Evolutionary conservation across 2,329 filamentous ascomycete genomes (phyloP).

Genomic region (Aschersonia sp.): DNA sequence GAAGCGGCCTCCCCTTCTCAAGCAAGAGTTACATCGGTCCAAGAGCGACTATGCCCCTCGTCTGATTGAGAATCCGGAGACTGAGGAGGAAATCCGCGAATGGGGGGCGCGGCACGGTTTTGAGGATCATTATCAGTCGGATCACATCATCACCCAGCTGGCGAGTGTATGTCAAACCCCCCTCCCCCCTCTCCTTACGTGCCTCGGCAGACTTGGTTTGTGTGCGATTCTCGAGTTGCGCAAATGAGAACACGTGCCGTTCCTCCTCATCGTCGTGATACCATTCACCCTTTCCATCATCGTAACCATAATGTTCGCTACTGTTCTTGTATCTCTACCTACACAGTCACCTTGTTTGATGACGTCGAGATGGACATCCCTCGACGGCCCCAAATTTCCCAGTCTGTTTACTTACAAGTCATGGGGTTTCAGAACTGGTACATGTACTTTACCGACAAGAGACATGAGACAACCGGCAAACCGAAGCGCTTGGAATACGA

Average conservation of each 20-base stretch:
- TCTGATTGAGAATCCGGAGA: conserved; percentile 24
- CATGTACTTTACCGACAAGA: conserved; percentile 99
- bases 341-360: too few relatives aligned
- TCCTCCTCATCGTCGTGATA: conserved; percentile 2
- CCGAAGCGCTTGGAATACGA: conserved; percentile 53
- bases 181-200: neutral
- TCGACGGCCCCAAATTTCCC: neutral
- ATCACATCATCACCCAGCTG: conserved; percentile 74
- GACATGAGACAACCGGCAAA: conserved; percentile 86
- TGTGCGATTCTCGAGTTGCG: conserved; percentile 1
- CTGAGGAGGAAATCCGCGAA: conserved; percentile 29
- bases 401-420: neutral
- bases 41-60: conserved; percentile 39
- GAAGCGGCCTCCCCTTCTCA: conserved; percentile 19
- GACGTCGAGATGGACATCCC: neutral
- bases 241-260: conserved; percentile 2
- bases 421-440: conserved; percentile 64
- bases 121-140: conserved; percentile 81
- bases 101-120: conserved; percentile 69
- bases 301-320: too few relatives aligned
- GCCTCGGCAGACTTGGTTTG: neutral
- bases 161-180: conserved; percentile 47
- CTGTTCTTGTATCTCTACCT: too few relatives aligned
- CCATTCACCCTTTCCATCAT: neutral
- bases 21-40: conserved; percentile 38